Evolutionary conservation across 371 early-diverging fungal genomes (phyloP).

Genomic region (Actinomortierella wolfii): DNA sequence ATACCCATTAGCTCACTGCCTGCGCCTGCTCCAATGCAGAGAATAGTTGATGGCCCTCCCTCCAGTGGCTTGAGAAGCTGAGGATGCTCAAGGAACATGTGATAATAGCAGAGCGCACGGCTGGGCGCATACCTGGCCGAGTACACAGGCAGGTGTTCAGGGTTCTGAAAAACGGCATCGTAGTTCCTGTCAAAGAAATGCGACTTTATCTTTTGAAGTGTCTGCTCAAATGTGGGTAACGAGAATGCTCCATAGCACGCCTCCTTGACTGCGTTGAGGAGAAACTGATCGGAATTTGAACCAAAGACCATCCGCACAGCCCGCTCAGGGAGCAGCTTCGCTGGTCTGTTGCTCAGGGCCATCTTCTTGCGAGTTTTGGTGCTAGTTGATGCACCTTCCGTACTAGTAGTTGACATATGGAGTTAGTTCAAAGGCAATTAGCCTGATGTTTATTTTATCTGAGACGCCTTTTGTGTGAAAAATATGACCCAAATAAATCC

Average conservation of each 20-base stretch:
- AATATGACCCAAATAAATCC: no score
- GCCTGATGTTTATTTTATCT: no score
- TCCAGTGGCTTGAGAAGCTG: conserved; percentile 57
- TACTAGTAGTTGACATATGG: no score
- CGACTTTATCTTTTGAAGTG: conserved; percentile 77
- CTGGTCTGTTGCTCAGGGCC: no score
- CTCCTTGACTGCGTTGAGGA: conserved; percentile 68
- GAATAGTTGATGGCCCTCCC: conserved; percentile 48
- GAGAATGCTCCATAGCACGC: conserved; percentile 66
- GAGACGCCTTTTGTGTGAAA: no score
- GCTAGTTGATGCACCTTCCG: no score
- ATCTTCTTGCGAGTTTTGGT: no score
- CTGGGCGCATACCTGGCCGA: conserved; percentile 87
- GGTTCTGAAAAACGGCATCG: conserved; percentile 79
- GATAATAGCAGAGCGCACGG: conserved; percentile 85
- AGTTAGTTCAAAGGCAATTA: no score
- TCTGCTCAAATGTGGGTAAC: conserved; percentile 62
- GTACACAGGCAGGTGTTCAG: conserved; percentile 76
- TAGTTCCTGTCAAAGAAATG: conserved; percentile 84
- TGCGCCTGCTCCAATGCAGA: conserved; percentile 83
- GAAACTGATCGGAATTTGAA: no score
- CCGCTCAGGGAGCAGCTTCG: no score
- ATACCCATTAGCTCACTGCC: conserved; percentile 88
- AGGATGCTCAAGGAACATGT: conserved; percentile 64
- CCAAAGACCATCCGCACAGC: no score